phyloP scores from a whole-genome alignment of 1,284 basidiomycete species.

The Agroathelia rolfsii region DNA sequence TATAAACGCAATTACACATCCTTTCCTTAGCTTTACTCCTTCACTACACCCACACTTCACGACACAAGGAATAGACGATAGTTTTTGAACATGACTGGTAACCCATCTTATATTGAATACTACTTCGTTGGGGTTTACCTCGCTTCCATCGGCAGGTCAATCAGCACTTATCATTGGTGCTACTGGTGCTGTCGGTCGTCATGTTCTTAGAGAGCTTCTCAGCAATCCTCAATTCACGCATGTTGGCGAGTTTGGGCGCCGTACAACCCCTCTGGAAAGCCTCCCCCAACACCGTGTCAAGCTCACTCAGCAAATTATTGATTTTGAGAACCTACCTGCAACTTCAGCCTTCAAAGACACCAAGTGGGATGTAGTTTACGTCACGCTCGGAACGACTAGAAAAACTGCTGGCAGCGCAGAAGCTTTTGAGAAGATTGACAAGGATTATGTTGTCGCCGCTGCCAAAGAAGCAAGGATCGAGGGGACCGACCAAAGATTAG shows the following conservation, averaged over 20 bases:
- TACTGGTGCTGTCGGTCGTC: slow-evolving; percentile 51
- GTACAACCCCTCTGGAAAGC: slow-evolving; percentile 29
- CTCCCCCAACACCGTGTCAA: slow-evolving; percentile 28
- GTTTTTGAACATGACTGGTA: too few species aligned
- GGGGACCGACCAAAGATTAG: slow-evolving; percentile 34
- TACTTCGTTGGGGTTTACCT: slow-evolving; percentile 10
- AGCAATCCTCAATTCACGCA: slow-evolving; percentile 38
- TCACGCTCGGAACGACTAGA: slow-evolving; percentile 56
- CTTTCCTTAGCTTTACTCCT: too few species aligned
- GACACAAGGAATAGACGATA: too few species aligned
- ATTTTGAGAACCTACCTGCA: slow-evolving; percentile 55
- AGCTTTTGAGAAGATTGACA: slow-evolving; percentile 66
- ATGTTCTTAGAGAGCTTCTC: slow-evolving; percentile 48
- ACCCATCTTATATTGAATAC: too few species aligned
- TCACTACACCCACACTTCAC: too few species aligned
- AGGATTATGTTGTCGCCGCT: slow-evolving; percentile 68
- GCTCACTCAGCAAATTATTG: slow-evolving; percentile 49
- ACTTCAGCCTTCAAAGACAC: slow-evolving; percentile 39
- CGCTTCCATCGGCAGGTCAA: slow-evolving; percentile 14
- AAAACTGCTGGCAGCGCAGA: slow-evolving; percentile 51
- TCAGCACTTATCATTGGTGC: slow-evolving; percentile 56
- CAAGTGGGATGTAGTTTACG: slow-evolving; percentile 62
- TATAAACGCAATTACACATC: too few species aligned
- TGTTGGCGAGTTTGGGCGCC: slow-evolving; percentile 58
- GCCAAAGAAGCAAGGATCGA: slow-evolving; percentile 51